phyloP scores from a whole-genome alignment of 1,284 basidiomycete species.

The Neolentinus lepideus region DNA sequence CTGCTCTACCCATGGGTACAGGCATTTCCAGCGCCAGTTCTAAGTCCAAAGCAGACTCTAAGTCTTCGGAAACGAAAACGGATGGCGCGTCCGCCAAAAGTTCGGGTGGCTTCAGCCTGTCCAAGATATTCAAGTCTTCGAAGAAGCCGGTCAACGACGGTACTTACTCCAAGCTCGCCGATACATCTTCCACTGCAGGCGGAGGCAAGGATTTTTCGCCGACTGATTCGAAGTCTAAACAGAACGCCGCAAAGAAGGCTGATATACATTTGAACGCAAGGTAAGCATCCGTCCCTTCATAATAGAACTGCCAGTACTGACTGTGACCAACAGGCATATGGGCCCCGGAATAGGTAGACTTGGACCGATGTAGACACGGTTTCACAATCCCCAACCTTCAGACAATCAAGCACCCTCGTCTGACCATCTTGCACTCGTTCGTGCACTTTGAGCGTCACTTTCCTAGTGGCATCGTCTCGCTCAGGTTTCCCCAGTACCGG shows the following conservation, averaged over 20 bases:
- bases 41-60: background rate
- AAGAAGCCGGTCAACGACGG: background rate
- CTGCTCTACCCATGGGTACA: background rate
- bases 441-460: no score
- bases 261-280: background rate
- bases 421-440: no score
- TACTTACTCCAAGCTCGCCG: background rate
- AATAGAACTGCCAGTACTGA: background rate
- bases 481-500: no score
- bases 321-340: background rate
- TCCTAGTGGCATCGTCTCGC: no score
- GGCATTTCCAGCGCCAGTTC: background rate
- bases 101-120: background rate
- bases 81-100: background rate
- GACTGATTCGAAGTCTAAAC: background rate
- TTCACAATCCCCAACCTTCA: no score
- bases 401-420: no score
- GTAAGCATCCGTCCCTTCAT: background rate
- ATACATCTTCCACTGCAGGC: background rate
- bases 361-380: background rate
- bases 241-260: background rate
- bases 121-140: background rate
- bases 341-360: background rate
- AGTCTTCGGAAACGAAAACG: background rate
- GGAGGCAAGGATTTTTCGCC: background rate